These are phyloP conservation scores for Chlamydomonas schloesseri DNA, from an alignment of 139 green algal species.

Conservation along the genomic window DNA sequence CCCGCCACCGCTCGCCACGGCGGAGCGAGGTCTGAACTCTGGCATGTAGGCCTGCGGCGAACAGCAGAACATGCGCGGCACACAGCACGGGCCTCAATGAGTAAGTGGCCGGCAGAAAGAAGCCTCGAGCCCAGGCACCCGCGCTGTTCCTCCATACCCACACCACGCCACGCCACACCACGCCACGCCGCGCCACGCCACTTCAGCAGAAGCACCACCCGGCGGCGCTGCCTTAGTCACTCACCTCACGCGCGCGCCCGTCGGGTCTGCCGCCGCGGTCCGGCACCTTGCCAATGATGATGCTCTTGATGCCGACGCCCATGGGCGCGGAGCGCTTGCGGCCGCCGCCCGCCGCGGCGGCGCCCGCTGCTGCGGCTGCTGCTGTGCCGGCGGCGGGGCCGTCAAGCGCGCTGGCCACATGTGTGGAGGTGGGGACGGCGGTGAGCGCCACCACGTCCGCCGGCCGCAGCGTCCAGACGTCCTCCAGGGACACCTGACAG, in stretches of 20 bases:
- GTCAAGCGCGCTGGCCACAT: not conserved
- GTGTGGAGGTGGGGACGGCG: conserved; percentile 18
- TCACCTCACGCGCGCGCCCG: not conserved
- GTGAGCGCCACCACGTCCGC: conserved; percentile 26
- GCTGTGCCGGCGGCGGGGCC: not conserved
- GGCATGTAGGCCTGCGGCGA: conserved; percentile 30
- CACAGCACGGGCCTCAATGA: too few relatives aligned
- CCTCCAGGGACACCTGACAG: conserved; percentile 30
- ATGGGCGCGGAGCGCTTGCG: conserved; percentile 29
- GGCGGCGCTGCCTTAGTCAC: too few relatives aligned
- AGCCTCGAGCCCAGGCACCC: too few relatives aligned
- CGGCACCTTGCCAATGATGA: conserved; percentile 41
- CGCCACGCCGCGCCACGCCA: too few relatives aligned
- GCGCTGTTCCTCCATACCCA: too few relatives aligned
- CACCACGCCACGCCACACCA: too few relatives aligned
- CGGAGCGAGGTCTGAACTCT: conserved; percentile 25
- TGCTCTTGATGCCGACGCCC: conserved; percentile 4
- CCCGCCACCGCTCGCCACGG: not conserved
- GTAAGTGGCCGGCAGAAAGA: too few relatives aligned
- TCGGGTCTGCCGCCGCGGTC: conserved; percentile 43
- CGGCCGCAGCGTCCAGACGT: conserved; percentile 23
- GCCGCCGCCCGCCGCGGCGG: not conserved
- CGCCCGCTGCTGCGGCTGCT: not conserved
- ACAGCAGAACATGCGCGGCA: too few relatives aligned
- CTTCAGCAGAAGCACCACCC: too few relatives aligned